Conservation (phyloP, 2,329 filamentous ascomycete species). For the Thelonectria discophora region DNA sequence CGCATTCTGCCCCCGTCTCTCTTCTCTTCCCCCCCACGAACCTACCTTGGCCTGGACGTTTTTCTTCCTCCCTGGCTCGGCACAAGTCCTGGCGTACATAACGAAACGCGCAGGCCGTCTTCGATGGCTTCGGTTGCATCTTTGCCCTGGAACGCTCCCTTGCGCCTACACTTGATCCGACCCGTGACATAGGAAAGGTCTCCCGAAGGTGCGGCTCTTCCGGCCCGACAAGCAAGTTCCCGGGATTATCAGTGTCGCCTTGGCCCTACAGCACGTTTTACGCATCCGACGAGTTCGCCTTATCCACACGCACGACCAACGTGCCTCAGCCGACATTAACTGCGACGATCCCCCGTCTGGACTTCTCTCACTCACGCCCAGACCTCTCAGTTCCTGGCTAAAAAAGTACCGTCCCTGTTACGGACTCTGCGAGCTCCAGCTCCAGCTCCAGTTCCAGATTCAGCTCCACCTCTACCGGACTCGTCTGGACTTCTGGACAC, state of each 20-base stretch:
- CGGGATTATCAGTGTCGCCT: slow-evolving; percentile 19
- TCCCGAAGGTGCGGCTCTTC: slow-evolving; percentile 34
- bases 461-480: slow-evolving; percentile 18
- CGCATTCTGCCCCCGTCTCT: background rate
- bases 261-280: background rate
- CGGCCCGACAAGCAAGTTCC: slow-evolving; percentile 26
- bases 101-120: slow-evolving; percentile 3
- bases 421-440: background rate
- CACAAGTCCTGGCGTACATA: background rate
- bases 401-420: slow-evolving; percentile 7
- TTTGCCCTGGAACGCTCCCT: slow-evolving; percentile 25
- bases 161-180: background rate
- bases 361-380: background rate
- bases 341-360: slow-evolving; percentile 9
- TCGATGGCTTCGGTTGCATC: slow-evolving; percentile 26
- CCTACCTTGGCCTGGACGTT: background rate
- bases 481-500: slow-evolving; percentile 4
- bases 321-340: slow-evolving; percentile 13
- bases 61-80: background rate
- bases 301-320: slow-evolving; percentile 17
- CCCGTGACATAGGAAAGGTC: slow-evolving; percentile 21
- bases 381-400: background rate
- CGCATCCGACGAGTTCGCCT: background rate
- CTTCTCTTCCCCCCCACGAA: background rate
- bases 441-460: too few species aligned